phyloP scores from a whole-genome alignment of 148 eudicot species.

The Heliamphora exappendiculata region DNA sequence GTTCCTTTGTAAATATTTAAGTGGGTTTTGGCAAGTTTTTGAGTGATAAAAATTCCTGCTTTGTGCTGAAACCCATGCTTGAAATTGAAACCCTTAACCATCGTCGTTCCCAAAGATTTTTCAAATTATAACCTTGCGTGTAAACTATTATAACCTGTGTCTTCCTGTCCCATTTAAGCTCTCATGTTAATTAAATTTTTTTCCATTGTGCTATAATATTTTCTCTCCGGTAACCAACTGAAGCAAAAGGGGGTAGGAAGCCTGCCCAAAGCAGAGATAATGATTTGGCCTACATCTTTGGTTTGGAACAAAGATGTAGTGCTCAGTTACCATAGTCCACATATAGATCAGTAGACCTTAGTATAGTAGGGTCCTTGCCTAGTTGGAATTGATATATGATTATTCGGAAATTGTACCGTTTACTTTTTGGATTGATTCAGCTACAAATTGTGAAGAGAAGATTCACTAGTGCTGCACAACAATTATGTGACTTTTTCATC shows the following conservation, averaged over 20 bases:
- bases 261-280: neutral
- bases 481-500: neutral
- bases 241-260: neutral
- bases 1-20: too few relatives aligned
- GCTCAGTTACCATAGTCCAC: neutral
- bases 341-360: too few relatives aligned
- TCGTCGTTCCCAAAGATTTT: neutral
- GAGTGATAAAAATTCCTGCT: too few relatives aligned
- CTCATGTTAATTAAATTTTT: neutral
- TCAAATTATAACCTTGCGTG: neutral
- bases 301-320: neutral
- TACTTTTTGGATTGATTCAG: neutral
- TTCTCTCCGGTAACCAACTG: neutral
- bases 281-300: neutral
- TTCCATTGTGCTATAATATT: neutral
- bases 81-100: too few relatives aligned
- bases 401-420: neutral
- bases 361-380: too few relatives aligned
- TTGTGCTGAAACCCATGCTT: too few relatives aligned
- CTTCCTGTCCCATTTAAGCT: neutral
- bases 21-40: too few relatives aligned
- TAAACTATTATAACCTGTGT: neutral
- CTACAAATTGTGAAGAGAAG: neutral
- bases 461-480: neutral
- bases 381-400: too few relatives aligned